Evolutionary conservation across 1,139 yeast genomes (phyloP).

Genomic region (Suhomyces taliae): DNA sequence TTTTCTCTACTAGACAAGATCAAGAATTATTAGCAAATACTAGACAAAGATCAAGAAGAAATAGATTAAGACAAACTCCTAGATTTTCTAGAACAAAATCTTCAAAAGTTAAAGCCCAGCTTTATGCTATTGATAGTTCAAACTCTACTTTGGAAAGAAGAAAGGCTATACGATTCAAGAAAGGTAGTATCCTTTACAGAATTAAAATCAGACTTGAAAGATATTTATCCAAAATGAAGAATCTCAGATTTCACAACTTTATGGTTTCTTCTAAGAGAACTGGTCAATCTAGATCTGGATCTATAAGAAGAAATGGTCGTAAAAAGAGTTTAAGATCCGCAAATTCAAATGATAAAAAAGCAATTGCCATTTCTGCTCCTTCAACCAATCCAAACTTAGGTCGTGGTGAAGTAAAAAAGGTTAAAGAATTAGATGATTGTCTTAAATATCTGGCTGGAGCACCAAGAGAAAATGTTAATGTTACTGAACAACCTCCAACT

Average conservation of each 20-base stretch:
- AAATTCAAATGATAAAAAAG: not conserved
- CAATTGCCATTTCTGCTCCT: constrained; percentile 26
- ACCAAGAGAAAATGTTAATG: constrained; percentile 9
- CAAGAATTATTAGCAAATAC: constrained; percentile 3
- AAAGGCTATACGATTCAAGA: constrained; percentile 37
- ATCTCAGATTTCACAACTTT: constrained; percentile 24
- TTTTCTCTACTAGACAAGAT: constrained; percentile 40
- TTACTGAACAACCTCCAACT: constrained; percentile 2
- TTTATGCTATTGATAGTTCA: constrained; percentile 14
- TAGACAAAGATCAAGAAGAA: constrained; percentile 1
- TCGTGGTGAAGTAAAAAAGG: constrained; percentile 17
- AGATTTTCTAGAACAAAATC: constrained; percentile 10
- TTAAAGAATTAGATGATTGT: constrained; percentile 24
- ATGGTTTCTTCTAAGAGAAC: constrained; percentile 32
- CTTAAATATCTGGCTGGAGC: constrained; percentile 34
- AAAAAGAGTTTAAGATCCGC: constrained; percentile 5
- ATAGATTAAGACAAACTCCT: constrained; percentile 1
- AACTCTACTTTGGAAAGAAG: constrained; percentile 26
- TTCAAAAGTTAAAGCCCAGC: constrained; percentile 14
- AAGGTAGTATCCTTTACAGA: constrained; percentile 34
- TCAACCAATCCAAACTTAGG: constrained; percentile 33
- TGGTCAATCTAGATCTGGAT: constrained; percentile 10
- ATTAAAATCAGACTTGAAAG: constrained; percentile 29
- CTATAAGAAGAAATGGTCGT: constrained; percentile 6
- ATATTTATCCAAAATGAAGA: constrained; percentile 23